These are phyloP conservation scores for Aphanomyces invadans DNA, from an alignment of 352 stramenopile species.

Conservation along the genomic window DNA sequence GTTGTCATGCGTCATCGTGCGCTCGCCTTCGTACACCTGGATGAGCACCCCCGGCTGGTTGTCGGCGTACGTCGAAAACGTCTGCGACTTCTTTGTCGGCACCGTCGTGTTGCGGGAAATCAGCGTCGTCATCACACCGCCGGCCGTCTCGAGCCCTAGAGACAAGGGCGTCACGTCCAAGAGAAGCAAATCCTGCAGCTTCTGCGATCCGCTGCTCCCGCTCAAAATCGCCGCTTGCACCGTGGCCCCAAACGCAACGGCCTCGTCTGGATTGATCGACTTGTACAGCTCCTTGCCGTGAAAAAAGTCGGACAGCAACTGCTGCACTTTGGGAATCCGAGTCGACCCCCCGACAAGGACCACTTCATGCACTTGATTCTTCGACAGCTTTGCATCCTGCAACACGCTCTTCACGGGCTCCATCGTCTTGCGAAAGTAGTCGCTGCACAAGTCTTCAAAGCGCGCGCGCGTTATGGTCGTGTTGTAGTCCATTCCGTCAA, in stretches of 20 bases:
- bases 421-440: constrained; percentile 88
- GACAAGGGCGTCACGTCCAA: constrained; percentile 66
- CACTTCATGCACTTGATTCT: constrained; percentile 31
- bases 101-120: constrained; percentile 62
- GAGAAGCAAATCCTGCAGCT: constrained; percentile 66
- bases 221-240: constrained; percentile 37
- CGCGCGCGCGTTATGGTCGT: constrained; percentile 83
- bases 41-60: constrained; percentile 63
- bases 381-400: constrained; percentile 29
- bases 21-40: constrained; percentile 78
- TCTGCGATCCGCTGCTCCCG: constrained; percentile 35
- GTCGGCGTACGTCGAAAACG: constrained; percentile 60
- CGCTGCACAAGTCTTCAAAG: constrained; percentile 85
- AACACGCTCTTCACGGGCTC: constrained; percentile 52
- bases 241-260: constrained; percentile 48
- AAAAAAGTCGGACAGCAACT: constrained; percentile 47
- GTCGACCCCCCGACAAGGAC: constrained; percentile 38
- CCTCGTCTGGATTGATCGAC: constrained; percentile 68
- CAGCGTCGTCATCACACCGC: constrained; percentile 61
- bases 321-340: constrained; percentile 45
- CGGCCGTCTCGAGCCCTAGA: constrained; percentile 58
- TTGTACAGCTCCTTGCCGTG: constrained; percentile 46
- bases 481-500: constrained; percentile 91
- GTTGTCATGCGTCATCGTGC: constrained; percentile 83
- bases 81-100: constrained; percentile 52